Base-by-base conservation (phyloP, 2,329 filamentous ascomycete genomes). In the Fonsecaea pedrosoi region DNA sequence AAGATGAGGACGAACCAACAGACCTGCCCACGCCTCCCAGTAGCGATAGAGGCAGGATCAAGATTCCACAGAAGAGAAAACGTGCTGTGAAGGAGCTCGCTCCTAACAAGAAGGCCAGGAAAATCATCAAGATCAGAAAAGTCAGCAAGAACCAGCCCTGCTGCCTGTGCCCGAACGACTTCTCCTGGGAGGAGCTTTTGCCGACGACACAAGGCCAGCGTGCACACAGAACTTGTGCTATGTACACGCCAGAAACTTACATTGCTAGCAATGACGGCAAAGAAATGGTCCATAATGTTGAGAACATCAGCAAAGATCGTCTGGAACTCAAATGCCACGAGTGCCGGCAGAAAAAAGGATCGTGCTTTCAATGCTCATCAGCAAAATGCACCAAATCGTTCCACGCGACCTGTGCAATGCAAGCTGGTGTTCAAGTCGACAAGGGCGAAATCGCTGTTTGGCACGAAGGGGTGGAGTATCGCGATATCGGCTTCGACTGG, bases 381-480 rank as follows among this genome's bases (percentile, higher is more conserved):
- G 94, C 94, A 82, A 98, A 97, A 77, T 99, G 95, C 74, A 90
- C 92, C 3, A 86, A 95, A 70, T 90, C 94, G 8, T 99, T 97
- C 79, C 95, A 99, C 77, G 92, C 94, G 15, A 98, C 94, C 1
- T 99, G 95, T 77, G 95, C 95, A 2, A 90, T 93, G 7, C 89
- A 94, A 25, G 94, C 94, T 40, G 95, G 95, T 64, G 93, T 97
- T 1, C 91, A 96, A 76, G 89, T 97, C 57, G 94, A 99, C 76
- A 88, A 92, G 73, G 92, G 92, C 35, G 88, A 92, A 40, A 89
- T 96, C 35, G 91, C 92, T 0, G 91, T 96, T 1, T 92, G 90
- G 60, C 92, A 96, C 73, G 93, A 97, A 75, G 93, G 93, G 6
- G 92, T 89, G 1, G 93, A 97, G 77, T 97, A 97, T 78, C 94